Evolutionary conservation across 192 early-diverging fungal species (phyloP).

Genomic region (Entomortierella lignicola): DNA sequence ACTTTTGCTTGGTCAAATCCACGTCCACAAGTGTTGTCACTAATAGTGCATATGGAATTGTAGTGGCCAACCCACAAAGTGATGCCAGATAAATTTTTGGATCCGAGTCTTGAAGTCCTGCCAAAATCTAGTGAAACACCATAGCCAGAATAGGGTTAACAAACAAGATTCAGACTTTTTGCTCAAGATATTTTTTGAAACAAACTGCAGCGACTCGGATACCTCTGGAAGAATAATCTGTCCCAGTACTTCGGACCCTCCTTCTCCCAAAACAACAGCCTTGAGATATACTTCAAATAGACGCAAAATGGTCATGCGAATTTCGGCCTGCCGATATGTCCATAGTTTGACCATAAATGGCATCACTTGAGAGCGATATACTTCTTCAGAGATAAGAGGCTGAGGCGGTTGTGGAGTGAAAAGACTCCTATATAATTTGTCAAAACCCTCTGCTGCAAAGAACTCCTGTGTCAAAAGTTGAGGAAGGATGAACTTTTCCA

Average conservation of each 20-base stretch:
- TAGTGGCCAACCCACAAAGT: slow-evolving; percentile 40
- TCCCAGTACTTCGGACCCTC: slow-evolving; percentile 42
- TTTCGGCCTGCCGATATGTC: slow-evolving; percentile 49
- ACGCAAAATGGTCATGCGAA: slow-evolving; percentile 45
- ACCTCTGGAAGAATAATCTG: slow-evolving; percentile 53
- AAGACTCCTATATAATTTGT: slow-evolving; percentile 37
- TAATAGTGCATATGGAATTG: slow-evolving; percentile 43
- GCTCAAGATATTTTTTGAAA: no score
- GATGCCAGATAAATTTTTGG: slow-evolving; percentile 45
- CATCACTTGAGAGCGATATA: slow-evolving; percentile 29
- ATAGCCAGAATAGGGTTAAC: no score
- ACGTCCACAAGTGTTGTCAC: slow-evolving; percentile 41
- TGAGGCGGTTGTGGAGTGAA: slow-evolving; percentile 47
- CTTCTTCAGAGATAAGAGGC: slow-evolving; percentile 36
- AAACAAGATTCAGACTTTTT: no score
- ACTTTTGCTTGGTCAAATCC: slow-evolving; percentile 46
- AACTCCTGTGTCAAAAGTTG: slow-evolving; percentile 52
- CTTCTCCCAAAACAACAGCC: slow-evolving; percentile 48
- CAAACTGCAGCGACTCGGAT: background rate
- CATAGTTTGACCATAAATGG: slow-evolving; percentile 54
- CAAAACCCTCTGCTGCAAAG: slow-evolving; percentile 52
- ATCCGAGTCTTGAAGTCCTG: slow-evolving; percentile 53
- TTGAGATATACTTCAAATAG: slow-evolving; percentile 53
- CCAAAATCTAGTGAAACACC: slow-evolving; percentile 47
- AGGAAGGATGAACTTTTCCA: slow-evolving; percentile 50